Evolutionary conservation across 352 stramenopile species (phyloP).

Genomic region (Phytophthora pseudosyringae): DNA sequence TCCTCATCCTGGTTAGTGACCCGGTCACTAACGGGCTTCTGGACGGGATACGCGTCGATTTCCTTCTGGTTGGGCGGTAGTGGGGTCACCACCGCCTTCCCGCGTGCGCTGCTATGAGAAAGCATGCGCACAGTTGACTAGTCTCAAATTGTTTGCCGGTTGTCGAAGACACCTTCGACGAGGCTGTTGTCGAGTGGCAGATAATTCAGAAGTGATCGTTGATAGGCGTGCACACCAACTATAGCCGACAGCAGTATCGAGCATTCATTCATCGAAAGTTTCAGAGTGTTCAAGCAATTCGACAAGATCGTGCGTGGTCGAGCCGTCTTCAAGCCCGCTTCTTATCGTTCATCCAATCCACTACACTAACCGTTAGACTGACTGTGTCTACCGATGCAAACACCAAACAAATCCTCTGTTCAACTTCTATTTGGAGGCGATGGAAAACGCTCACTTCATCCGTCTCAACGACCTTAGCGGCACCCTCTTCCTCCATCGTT

Average conservation of each 20-base stretch:
- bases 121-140: constrained; percentile 21
- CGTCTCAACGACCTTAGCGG: constrained; percentile 3
- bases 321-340: constrained; percentile 5
- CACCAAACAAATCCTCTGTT: not conserved
- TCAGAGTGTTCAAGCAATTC: not conserved
- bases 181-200: not conserved
- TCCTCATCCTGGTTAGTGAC: not conserved
- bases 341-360: constrained; percentile 20
- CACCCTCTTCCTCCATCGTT: not conserved
- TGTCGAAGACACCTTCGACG: constrained; percentile 20
- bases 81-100: constrained; percentile 15
- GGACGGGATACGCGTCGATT: not conserved
- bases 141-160: constrained; percentile 12
- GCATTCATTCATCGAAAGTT: not conserved
- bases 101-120: constrained; percentile 21
- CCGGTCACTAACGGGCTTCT: not conserved
- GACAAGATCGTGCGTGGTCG: not conserved
- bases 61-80: constrained; percentile 15
- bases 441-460: constrained; percentile 5
- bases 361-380: not conserved
- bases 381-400: not conserved
- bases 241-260: constrained; percentile 1
- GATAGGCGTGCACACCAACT: constrained; percentile 1
- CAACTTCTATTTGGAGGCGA: not conserved
- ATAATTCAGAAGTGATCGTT: constrained; percentile 17